These are phyloP conservation scores for Ustilago loliicola DNA, from an alignment of 1,284 basidiomycete species.

Conservation along the genomic window DNA sequence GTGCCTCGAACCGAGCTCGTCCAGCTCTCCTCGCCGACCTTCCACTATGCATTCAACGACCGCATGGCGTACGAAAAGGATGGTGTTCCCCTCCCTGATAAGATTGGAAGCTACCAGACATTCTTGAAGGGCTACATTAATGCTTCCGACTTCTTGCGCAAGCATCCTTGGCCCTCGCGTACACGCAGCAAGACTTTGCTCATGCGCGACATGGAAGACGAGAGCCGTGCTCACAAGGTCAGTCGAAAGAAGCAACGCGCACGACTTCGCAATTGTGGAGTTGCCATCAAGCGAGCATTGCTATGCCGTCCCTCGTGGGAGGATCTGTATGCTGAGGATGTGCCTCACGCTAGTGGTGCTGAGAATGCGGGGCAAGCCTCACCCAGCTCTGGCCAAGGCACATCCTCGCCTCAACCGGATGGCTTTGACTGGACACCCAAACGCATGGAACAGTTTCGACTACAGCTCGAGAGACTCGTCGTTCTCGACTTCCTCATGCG, in stretches of 20 bases:
- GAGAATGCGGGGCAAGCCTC: constrained; percentile 29
- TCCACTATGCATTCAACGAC: constrained; percentile 65
- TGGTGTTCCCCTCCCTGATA: constrained; percentile 48
- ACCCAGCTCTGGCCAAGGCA: neutral
- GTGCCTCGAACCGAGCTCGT: constrained; percentile 89
- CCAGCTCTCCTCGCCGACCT: constrained; percentile 76
- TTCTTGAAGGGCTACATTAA: constrained; percentile 89
- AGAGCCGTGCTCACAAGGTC: constrained; percentile 73
- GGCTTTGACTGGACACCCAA: constrained; percentile 83
- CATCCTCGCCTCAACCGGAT: constrained; percentile 16
- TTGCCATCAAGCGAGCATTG: constrained; percentile 60
- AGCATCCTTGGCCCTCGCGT: constrained; percentile 88
- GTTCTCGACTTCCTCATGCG: constrained; percentile 85
- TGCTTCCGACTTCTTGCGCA: constrained; percentile 85
- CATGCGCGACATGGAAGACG: constrained; percentile 80
- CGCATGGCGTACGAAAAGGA: constrained; percentile 56
- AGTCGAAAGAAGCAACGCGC: constrained; percentile 61
- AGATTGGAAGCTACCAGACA: constrained; percentile 87
- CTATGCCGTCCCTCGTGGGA: constrained; percentile 79
- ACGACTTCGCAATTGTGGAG: constrained; percentile 58
- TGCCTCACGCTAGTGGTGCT: constrained; percentile 72
- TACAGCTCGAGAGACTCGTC: constrained; percentile 84
- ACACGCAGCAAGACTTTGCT: constrained; percentile 74
- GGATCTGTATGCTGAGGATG: constrained; percentile 73
- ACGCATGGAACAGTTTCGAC: constrained; percentile 83